Percentiles rank a stretch among this genome's conserved stretches.
Conservation (phyloP, 106 monocot genomes). For the Chionographis japonica region DNA sequence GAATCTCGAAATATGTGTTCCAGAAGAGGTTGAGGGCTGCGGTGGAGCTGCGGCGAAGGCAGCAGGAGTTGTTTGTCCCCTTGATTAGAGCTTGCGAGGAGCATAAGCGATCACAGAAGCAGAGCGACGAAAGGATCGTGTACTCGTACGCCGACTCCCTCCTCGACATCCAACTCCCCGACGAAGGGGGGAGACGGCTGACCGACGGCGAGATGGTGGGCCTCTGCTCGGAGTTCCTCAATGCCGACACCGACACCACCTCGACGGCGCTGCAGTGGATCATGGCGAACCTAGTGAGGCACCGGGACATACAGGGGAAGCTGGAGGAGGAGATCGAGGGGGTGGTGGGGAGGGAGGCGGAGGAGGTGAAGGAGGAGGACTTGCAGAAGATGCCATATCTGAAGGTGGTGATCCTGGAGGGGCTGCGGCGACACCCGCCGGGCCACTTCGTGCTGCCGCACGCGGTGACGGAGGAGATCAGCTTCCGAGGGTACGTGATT, state of each 20-base stretch:
- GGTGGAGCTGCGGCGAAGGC: slow-evolving; percentile 3
- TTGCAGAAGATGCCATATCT: neutral
- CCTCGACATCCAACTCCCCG: too few species aligned
- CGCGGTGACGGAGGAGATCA: too few species aligned
- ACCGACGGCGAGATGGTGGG: neutral
- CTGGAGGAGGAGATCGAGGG: neutral
- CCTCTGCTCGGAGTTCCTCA: slow-evolving; percentile 11
- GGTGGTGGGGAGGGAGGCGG: neutral
- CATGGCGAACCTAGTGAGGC: neutral
- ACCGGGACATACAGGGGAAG: neutral
- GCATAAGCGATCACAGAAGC: too few species aligned
- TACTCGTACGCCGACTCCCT: too few species aligned
- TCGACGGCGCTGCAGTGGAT: slow-evolving; percentile 2
- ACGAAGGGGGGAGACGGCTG: neutral
- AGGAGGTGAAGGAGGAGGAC: too few species aligned
- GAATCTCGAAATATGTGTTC: neutral
- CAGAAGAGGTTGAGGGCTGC: neutral
- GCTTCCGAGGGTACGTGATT: too few species aligned
- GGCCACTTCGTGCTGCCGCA: slow-evolving; percentile 3
- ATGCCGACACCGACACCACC: neutral
- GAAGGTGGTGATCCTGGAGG: neutral
- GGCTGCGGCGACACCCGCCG: slow-evolving; percentile 1
- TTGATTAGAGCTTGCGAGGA: too few species aligned
- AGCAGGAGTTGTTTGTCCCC: neutral
- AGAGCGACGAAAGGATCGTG: too few species aligned